Evolutionary conservation across 176 grass and related monocot species (phyloP).

Genomic region (Eleusine coracana): DNA sequence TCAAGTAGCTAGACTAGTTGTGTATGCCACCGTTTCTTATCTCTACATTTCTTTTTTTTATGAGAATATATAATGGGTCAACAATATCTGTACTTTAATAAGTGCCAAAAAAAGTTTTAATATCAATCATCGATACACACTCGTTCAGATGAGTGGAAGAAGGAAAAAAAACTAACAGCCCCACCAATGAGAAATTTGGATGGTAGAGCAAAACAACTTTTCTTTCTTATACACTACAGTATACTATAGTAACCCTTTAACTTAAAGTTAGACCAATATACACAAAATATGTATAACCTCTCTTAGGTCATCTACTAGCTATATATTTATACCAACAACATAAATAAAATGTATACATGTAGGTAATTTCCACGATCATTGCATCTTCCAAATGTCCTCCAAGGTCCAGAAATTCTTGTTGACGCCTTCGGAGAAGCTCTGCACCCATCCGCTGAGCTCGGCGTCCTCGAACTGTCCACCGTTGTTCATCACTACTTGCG

Average conservation of each 20-base stretch:
- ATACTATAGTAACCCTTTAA: not conserved
- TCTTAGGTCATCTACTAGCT: not conserved
- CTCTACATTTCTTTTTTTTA: not conserved
- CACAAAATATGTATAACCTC: not conserved
- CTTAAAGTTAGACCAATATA: not conserved
- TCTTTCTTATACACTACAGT: not conserved
- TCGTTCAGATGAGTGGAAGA: not conserved
- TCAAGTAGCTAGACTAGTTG: not conserved
- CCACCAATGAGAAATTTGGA: not conserved
- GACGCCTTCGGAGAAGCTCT: constrained; percentile 46
- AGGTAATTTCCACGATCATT: not conserved
- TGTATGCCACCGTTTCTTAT: not conserved
- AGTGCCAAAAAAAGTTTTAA: no score
- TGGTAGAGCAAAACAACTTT: not conserved
- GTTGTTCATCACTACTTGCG: not conserved
- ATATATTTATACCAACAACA: not conserved
- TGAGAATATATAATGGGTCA: not conserved
- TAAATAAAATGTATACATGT: not conserved
- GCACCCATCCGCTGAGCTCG: constrained; percentile 52
- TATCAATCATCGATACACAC: not conserved
- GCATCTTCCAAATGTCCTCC: constrained; percentile 54
- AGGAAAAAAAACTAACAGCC: not conserved
- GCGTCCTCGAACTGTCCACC: constrained; percentile 14
- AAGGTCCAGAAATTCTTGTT: constrained; percentile 56
- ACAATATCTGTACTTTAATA: no score